phyloP scores from a whole-genome alignment of 805 yeast genomes.

The Candida gorgasii region DNA sequence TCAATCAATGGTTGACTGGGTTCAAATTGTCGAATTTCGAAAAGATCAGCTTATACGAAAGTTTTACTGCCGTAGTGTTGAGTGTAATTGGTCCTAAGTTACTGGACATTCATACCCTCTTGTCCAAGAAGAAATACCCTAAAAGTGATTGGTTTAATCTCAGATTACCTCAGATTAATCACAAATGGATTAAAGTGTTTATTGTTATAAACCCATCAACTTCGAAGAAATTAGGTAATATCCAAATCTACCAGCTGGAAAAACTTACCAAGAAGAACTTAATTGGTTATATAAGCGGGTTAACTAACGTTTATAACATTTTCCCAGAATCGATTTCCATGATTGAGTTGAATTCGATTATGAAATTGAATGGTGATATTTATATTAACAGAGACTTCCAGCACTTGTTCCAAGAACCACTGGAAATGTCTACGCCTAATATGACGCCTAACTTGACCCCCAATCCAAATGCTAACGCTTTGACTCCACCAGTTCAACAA shows the following conservation, averaged over 20 bases:
- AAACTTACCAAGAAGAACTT: constrained; percentile 52
- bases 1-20: constrained; percentile 46
- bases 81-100: constrained; percentile 58
- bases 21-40: constrained; percentile 58
- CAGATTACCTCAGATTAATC: constrained; percentile 57
- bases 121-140: constrained; percentile 48
- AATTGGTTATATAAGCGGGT: constrained; percentile 48
- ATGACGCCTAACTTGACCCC: background rate
- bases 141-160: constrained; percentile 64
- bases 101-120: constrained; percentile 58
- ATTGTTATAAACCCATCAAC: constrained; percentile 51
- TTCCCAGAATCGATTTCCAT: constrained; percentile 59
- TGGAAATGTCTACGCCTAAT: background rate
- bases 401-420: constrained; percentile 26
- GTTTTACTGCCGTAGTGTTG: constrained; percentile 64
- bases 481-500: constrained; percentile 3
- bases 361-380: constrained; percentile 57
- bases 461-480: background rate
- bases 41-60: constrained; percentile 55
- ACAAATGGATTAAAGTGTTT: constrained; percentile 59
- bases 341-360: constrained; percentile 57
- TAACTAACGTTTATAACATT: constrained; percentile 51
- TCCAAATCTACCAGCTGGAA: constrained; percentile 53
- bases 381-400: constrained; percentile 45
- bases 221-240: constrained; percentile 47